Evolutionary conservation across 2,329 filamentous ascomycete species (phyloP).

Genomic region (Alternaria sp.): DNA sequence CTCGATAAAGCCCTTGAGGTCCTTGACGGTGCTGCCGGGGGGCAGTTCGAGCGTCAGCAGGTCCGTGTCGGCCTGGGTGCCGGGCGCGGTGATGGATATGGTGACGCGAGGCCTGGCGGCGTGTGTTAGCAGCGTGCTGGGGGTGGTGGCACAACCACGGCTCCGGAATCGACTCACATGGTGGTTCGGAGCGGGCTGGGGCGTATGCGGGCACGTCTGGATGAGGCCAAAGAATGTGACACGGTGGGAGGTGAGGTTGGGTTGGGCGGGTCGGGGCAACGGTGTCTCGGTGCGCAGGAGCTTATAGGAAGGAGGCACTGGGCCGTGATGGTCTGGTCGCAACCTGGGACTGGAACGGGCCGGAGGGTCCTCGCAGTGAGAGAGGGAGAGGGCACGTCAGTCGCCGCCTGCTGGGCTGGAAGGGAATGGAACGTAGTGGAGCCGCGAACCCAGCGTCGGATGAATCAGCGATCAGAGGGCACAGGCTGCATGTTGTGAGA

Average conservation of each 20-base stretch:
- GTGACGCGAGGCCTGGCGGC: slow-evolving; percentile 76
- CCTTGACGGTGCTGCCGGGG: slow-evolving; percentile 79
- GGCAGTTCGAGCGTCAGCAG: slow-evolving; percentile 83
- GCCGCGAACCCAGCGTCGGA: slow-evolving; percentile 24
- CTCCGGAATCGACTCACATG: slow-evolving; percentile 45
- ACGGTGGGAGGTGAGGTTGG: slow-evolving; percentile 4
- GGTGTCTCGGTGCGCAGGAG: slow-evolving; percentile 24
- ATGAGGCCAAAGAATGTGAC: slow-evolving; percentile 41
- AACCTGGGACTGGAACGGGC: background rate
- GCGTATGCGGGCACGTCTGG: slow-evolving; percentile 36
- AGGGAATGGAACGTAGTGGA: slow-evolving; percentile 38
- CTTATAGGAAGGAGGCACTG: slow-evolving; percentile 25
- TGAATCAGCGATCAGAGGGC: slow-evolving; percentile 28
- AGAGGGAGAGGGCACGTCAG: slow-evolving; percentile 2
- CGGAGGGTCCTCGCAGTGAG: slow-evolving; percentile 4
- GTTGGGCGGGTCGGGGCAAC: slow-evolving; percentile 18
- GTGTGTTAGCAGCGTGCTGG: slow-evolving; percentile 35
- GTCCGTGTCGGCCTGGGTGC: slow-evolving; percentile 70
- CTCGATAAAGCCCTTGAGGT: slow-evolving; percentile 86
- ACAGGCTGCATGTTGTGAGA: slow-evolving; percentile 23
- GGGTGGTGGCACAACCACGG: slow-evolving; percentile 45
- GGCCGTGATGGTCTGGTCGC: slow-evolving; percentile 6
- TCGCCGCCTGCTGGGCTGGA: slow-evolving; percentile 22
- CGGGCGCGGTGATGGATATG: slow-evolving; percentile 79
- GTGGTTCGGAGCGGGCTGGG: slow-evolving; percentile 19